Conservation (phyloP, 441 rosid species). For the Theobroma grandiflorum region DNA sequence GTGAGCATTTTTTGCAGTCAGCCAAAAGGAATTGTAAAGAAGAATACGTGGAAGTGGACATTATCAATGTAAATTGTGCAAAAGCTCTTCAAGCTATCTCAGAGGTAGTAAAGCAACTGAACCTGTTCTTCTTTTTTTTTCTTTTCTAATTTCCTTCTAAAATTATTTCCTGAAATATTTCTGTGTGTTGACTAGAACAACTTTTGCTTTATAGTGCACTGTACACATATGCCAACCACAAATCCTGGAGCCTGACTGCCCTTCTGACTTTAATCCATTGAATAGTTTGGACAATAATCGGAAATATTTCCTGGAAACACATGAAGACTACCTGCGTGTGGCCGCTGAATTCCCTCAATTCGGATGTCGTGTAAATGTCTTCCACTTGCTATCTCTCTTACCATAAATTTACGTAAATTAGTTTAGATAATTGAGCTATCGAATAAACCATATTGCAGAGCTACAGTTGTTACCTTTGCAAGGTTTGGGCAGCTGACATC, state of each 20-base stretch:
- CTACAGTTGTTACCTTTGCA: conserved; percentile 27
- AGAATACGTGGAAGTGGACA: conserved; percentile 26
- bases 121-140: neutral
- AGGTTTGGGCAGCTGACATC: conserved; percentile 34
- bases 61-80: conserved; percentile 25
- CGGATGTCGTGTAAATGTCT: conserved; percentile 36
- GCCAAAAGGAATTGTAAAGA: conserved; percentile 41
- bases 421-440: neutral
- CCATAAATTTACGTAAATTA: neutral
- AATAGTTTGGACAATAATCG: neutral
- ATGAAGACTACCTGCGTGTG: neutral
- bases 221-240: conserved; percentile 3
- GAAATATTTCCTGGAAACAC: conserved; percentile 22
- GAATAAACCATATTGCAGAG: conserved; percentile 21
- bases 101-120: conserved; percentile 21
- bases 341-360: conserved; percentile 27
- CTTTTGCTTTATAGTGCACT: conserved; percentile 30
- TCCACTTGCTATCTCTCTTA: neutral
- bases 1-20: conserved; percentile 26
- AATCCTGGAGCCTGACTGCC: conserved; percentile 39
- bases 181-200: no score
- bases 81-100: conserved; percentile 32
- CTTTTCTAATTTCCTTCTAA: neutral
- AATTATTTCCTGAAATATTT: neutral
- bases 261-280: neutral